Evolutionary conservation across 2,329 filamentous ascomycete species (phyloP), one percentile per base, ranked within the genome.

Genomic region (Claviceps sp.): DNA sequence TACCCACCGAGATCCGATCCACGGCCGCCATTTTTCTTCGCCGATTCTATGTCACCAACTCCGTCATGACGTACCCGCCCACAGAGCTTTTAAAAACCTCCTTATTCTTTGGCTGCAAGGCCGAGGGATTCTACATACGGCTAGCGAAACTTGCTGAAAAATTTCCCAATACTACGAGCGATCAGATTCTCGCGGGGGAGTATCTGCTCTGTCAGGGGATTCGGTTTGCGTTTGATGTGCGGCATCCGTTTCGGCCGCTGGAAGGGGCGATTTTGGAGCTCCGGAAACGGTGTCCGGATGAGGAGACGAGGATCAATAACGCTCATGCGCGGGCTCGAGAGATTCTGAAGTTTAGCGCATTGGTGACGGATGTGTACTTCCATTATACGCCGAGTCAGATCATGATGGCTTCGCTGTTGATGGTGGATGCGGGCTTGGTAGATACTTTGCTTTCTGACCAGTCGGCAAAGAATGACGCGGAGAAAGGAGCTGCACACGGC

Each of bases 351-450:
- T 85, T 82, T 51, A 86, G 87, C 52, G 86, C 89, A 0, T 72
- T 95, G 49, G 77, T 96, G 55, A 95, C 91, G 26, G 93, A 98
- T 61, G 89, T 81, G n/a, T 97, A 97, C 70, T 96, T 97, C 69
- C 85, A 95, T 67, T 97, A 87, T 69, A 91, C 91, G 0, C 93
- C 93, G 0, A 86, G 87, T 23, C 93, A 98, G 66, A 95, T 97
- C 64, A 90, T 90, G 82, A 77, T 97, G 54, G 84, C 88, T 0
- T 82, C 90, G 0, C 69, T 96, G 29, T 74, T 84, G 14, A 76
- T 94, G 49, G 86, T 83, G 0, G 91, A 97, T 63, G 69, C 73
- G 42, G 78, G 76, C 0, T 69, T 93, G 36, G 62, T 75, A 2
- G 74, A 79, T 54, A 64, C 67, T 3, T 56, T 80, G 45, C 61